Base-by-base conservation (phyloP, 805 yeast species). In the Metschnikowia santaceciliae region DNA sequence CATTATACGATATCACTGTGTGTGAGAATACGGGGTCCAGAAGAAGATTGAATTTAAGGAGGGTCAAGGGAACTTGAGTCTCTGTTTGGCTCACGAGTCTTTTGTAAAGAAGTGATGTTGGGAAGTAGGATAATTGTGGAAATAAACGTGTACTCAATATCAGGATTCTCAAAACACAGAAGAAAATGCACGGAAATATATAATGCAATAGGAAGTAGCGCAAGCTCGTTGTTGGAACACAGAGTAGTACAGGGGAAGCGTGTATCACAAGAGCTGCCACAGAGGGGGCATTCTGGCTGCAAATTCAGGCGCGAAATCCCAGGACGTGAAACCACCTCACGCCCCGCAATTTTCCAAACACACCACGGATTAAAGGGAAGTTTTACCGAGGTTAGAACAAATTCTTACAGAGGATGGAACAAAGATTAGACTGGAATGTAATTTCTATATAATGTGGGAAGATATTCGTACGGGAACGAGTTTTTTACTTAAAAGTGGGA, bases 261-360 rank as follows among this genome's bases (percentile, higher is more conserved):
- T 20, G 43, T 40, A 40, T n/a, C 37, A 37, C 30, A 32, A 20
- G 7, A 20, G 3, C 38, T 33, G 46, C 26, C 37, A 32, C 37
- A 32, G 46, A 32, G 36, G 32, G 46, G 13, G n/a, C 42, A n/a
- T 23, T 3, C 20, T 42, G 46, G 46, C 46, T 42, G 46, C 46
- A 20, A 42, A 42, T 13, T 10, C 6, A 6, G 38, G 38, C 46
- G 46, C 46, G 46, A 37, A 20, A 19, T 30, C 22, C 11, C 8
- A 30, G 7, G n/a, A 39, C 19, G 13, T 11, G 17, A 20, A 6
- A 23, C 10, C 15, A 33, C 5, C 41, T 8, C 19, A 7, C n/a
- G 23, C 32, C 30, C 40, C 42, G 8, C 42, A 38, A 7, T 20
- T 20, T 20, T n/a, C 11, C 26, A 38, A 19, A 14, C 23, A 36